Percentiles rank a stretch among this genome's conserved stretches.
Evolutionary conservation across 2,329 filamentous ascomycete species (phyloP).

Genomic region (Aaosphaeria arxii): DNA sequence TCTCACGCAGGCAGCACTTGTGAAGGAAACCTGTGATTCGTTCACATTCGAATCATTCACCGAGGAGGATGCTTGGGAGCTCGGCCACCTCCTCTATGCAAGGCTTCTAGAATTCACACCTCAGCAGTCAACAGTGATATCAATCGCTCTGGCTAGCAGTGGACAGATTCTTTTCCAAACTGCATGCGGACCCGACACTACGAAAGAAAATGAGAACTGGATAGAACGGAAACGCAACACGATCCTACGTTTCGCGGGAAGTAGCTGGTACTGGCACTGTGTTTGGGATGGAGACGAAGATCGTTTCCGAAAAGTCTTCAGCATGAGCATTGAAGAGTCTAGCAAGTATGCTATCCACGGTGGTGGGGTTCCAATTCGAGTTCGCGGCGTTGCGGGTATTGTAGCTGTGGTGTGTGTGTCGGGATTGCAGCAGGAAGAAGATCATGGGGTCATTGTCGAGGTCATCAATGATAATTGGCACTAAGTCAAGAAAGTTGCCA

Average conservation of each 20-base stretch:
- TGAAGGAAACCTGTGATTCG: background rate
- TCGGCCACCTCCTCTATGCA: background rate
- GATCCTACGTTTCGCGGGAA: background rate
- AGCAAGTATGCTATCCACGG: background rate
- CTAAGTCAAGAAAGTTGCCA: background rate
- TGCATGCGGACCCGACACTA: background rate
- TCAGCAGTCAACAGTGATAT: background rate
- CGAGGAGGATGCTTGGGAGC: background rate
- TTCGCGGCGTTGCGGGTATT: background rate
- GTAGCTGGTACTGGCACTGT: background rate
- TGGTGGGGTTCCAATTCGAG: background rate
- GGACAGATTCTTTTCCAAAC: background rate
- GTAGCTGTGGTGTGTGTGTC: background rate
- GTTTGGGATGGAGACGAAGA: background rate
- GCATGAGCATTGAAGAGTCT: background rate
- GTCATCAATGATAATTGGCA: background rate
- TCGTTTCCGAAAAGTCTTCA: background rate
- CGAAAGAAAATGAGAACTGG: background rate
- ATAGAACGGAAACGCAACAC: background rate
- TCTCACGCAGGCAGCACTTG: too few relatives aligned
- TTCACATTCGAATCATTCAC: background rate
- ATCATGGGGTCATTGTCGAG: background rate
- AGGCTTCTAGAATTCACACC: background rate
- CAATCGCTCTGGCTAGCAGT: background rate
- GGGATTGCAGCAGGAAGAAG: background rate